Evolutionary conservation across 2,329 filamentous ascomycete species (phyloP), one percentile per base, ranked within the genome.

Genomic region (Cladosporium sp.): DNA sequence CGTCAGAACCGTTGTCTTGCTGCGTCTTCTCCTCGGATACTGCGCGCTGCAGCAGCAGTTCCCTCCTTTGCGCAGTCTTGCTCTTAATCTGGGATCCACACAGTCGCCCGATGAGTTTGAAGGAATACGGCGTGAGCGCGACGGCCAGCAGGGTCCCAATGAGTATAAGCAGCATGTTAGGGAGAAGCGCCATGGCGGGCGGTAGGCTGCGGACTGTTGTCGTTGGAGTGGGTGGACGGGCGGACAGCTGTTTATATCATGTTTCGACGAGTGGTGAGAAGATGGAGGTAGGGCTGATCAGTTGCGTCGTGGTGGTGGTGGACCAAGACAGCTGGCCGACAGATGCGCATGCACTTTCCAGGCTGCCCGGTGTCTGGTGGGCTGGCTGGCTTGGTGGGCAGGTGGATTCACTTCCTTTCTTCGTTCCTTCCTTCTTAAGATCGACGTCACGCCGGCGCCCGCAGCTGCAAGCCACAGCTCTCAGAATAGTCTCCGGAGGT

Each of bases 1-100:
- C 80, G 55, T 85, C 82, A 25, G 78, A 72, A 15, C 29, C 38
- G 22, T 25, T 42, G 11, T 49, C 16, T 32, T 43, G 45, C 8
- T 46, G 36, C 13, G 38, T 15, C 38, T 53, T 52, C 43, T 63
- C 60, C 49, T 64, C 63, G 5, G 53, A 43, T n/a, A 51, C 45
- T 9, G 62, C 63, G 30, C 62, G 53, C 32, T 52, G 45, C 33
- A 64, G 36, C 42, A 67, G 50, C 6, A 67, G 53, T 7, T 66
- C 57, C n/a, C 64, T 56, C 9, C 65, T 56, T 32, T 64, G 57
- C 39, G 58, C 56, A 3, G 62, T 66, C 22, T 57, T 62, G 54
- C 60, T 61, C 18, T 51, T 49, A 38, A 67, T 57, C 19, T 55
- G 52, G 7, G 53, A 47, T 7, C 66, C 65, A 19, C 62, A 52